These are phyloP conservation scores for Crithidia sp. DNA, from an alignment of 208 protist genomes.

Conservation along the genomic window DNA sequence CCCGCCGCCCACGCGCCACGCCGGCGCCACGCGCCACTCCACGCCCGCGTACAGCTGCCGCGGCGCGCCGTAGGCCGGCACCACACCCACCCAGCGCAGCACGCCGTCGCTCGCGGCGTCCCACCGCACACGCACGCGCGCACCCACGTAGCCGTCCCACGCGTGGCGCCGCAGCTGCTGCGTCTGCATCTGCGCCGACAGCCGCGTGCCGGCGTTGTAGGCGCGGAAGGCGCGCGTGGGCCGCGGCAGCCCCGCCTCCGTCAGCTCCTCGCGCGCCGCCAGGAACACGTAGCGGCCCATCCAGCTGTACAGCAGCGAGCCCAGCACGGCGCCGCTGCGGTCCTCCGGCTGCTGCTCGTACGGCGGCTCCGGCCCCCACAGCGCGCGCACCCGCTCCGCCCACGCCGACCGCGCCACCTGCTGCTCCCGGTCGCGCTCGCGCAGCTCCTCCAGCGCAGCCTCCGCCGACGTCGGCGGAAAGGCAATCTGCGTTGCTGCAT, in stretches of 20 bases:
- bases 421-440: conserved; percentile 15
- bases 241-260: conserved; percentile 5
- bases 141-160: conserved; percentile 46
- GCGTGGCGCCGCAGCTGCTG: conserved; percentile 38
- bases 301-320: conserved; percentile 43
- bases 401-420: conserved; percentile 14
- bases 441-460: conserved; percentile 9
- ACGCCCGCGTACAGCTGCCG: conserved; percentile 56
- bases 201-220: conserved; percentile 16
- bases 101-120: conserved; percentile 33
- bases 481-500: not conserved
- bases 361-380: conserved; percentile 38
- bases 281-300: conserved; percentile 31
- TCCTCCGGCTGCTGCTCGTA: conserved; percentile 38
- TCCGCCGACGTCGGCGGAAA: conserved; percentile 11
- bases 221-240: conserved; percentile 12
- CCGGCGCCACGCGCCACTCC: conserved; percentile 47
- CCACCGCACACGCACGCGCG: conserved; percentile 22
- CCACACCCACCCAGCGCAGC: conserved; percentile 58
- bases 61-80: conserved; percentile 42
- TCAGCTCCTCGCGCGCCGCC: conserved; percentile 4
- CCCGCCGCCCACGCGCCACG: conserved; percentile 24
- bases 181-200: conserved; percentile 22
- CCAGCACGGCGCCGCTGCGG: conserved; percentile 21
- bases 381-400: conserved; percentile 16